Base-by-base conservation (phyloP, 108 stramenopile genomes). In the Nitzschia sp. region DNA sequence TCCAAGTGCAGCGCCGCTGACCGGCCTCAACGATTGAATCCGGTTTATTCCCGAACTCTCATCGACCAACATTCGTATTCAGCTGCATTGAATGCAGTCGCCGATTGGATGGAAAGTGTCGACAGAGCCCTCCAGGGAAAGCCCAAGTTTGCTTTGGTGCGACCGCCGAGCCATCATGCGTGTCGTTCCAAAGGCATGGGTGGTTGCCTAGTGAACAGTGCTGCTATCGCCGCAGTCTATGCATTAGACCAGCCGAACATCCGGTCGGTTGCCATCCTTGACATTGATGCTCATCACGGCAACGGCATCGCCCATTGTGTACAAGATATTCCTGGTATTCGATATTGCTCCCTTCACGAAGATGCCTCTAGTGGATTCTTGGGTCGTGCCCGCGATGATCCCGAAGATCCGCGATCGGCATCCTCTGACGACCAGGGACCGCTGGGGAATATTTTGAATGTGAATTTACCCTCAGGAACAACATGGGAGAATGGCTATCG, bases 171-270 rank as follows among this genome's bases (percentile, higher is more conserved):
- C 31, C 75, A 76, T 46, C 75, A 76, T 63, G 75, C 75, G 1
- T 38, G 29, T 19, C 33, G 31, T 1, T 19, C 67, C 9, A 35
- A 69, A 33, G 54, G 36, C 2, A 76, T 76, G 75, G 75, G 86
- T 28, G 83, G 81, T 60, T 87, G 85, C 58, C 83, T 81, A 48
- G 68, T 87, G 45, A 84, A 87, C 51, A 78, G 77, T 73, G 79
- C 77, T 31, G 85, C 80, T 1, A 69, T 69, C 35, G 81, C 75
- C 3, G 61, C 62, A 11, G 68, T 64, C 15, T 32, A 61, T 33
- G 74, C 48, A 30, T 8, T 53, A 27, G 45, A 31, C 53, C 68
- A 55, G 19, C 54, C 58, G 25, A 61, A 60, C 6, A 49, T 45
- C n/a, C 31, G 64, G 25, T 28, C 26, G 13, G 72, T 82, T 15